Base-by-base conservation (phyloP, 2,329 filamentous ascomycete genomes). In the Ophiocordyceps camponoti-saundersi region DNA sequence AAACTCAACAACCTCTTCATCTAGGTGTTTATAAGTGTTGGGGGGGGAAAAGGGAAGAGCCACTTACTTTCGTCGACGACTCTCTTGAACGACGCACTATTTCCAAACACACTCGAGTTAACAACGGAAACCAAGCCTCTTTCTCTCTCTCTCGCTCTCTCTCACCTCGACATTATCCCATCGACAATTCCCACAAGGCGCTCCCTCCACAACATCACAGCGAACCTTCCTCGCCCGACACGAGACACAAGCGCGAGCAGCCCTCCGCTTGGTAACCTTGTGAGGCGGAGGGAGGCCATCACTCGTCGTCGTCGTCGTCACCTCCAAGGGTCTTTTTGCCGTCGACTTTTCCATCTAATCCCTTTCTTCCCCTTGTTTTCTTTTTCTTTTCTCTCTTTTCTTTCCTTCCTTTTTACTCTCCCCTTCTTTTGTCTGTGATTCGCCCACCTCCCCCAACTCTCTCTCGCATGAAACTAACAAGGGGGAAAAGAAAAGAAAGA, bases 191-290 rank as follows among this genome's bases (percentile, higher is more conserved):
- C 85, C 88, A 63, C 87, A 94, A 1, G 87, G 87, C 42, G 82
- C 82, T 44, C 83, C 82, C 63, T 94, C 87, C 49, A 92, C 87
- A 48, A 95, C 88, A 67, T 95, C 89, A 68, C 89, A 95, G 48
- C 89, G 79, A 41, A 95, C 89, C 63, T 95, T 95, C 59, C 89
- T 80, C 48, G 84, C 80, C 56, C 89, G 77, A 65, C 89, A 95
- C 56, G 83, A 87, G 51, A 87, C 85, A 62, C 89, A 95, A 18
- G 89, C 89, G 55, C 90, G 85, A 11, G 88, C 87, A n/a, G 89
- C 88, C 59, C 89, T 77, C 57, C 88, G 76, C 66, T 95, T 95
- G 46, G 67, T 75, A 51, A 71, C 57, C 59, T 78, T 79, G 49
- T 65, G 59, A 12, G 64, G 57, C 13, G 56, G 56, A 6, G n/a